Base-by-base conservation (phyloP, 2,329 filamentous ascomycete species). In the Ophiostoma sp. region DNA sequence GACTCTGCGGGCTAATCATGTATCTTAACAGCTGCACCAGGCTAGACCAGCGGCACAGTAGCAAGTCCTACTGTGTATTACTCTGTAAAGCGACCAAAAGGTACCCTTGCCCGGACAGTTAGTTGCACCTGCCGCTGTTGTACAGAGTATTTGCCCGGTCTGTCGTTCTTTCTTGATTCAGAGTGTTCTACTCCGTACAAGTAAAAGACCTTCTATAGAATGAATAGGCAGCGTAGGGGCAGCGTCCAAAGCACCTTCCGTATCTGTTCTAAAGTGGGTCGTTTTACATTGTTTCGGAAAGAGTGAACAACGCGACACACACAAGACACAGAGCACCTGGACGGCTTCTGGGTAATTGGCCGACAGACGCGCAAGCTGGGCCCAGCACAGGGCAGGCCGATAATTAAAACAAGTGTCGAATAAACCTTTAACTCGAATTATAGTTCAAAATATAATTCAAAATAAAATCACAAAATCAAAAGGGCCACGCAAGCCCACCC, bases 401-500 rank as follows among this genome's bases (percentile, higher is more conserved):
- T 15, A 35, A 62, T 62, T 33, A 33, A 62, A 62, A 33, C 15
- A 62, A 62, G 52, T 27, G n/a, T 39, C 6, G 17, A 48, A 48
- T 48, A 48, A 48, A 48, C 13, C 10, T 52, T 52, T 52, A 20
- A 52, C 17, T 17, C 48, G 17, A 44, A 52, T 31, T 31, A 17
- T 52, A 52, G n/a, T 41, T 23, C 36, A 3, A 67, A 36, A 52
- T 8, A 7, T 31, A 31, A 35, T 3, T 41, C 48, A 13, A n/a
- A 39, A n/a, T n/a, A 13, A 68, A 57, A 0, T 33, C 27, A 2
- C 4, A 66, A 44, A 66, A 66, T 66, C 64, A 41, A 23, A 44
- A 62, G 23, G 70, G 70, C 70, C 70, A 44, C 70, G 70, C 70
- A 71, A 71, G 67, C 70, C 52, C 68, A 15, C 68, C 54, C 68